Evolutionary conservation across 306 rosid species (phyloP).

Genomic region (Quercus variabilis): DNA sequence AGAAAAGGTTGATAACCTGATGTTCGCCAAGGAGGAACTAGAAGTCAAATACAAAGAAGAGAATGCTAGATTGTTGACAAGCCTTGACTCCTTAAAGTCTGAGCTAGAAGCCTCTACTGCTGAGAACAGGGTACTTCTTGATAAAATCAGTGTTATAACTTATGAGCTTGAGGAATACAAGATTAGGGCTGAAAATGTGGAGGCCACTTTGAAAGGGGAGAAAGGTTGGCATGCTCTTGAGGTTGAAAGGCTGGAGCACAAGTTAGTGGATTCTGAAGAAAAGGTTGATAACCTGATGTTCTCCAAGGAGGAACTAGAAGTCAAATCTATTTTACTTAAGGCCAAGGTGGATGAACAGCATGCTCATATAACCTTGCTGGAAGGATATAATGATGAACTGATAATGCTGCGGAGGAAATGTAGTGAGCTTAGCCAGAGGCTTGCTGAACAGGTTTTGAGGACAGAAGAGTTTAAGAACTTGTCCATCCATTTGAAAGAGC

Average conservation of each 20-base stretch:
- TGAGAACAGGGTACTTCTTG: constrained; percentile 50
- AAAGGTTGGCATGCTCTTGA: constrained; percentile 42
- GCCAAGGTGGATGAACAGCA: constrained; percentile 65
- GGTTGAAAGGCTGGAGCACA: constrained; percentile 58
- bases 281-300: constrained; percentile 60
- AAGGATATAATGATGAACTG: constrained; percentile 56
- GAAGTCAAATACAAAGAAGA: constrained; percentile 62
- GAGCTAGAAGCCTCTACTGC: constrained; percentile 51
- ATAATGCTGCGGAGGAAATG: constrained; percentile 53
- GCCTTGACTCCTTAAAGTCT: constrained; percentile 49
- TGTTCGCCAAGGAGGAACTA: constrained; percentile 67
- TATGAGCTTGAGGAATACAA: constrained; percentile 47
- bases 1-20: constrained; percentile 57
- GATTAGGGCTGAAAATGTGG: constrained; percentile 37
- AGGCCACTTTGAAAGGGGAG: constrained; percentile 20
- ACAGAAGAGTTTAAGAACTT: constrained; percentile 90
- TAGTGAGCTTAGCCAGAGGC: constrained; percentile 59
- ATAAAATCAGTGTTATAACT: constrained; percentile 39
- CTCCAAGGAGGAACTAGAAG: constrained; percentile 72
- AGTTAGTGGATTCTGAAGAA: constrained; percentile 49
- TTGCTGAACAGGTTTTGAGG: constrained; percentile 83
- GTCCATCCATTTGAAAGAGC: constrained; percentile 93
- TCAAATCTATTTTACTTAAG: constrained; percentile 60
- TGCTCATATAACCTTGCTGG: constrained; percentile 42
- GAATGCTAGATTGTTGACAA: constrained; percentile 49